Conservation (phyloP, 495 filamentous ascomycete species). For the Penicillium parvum region DNA sequence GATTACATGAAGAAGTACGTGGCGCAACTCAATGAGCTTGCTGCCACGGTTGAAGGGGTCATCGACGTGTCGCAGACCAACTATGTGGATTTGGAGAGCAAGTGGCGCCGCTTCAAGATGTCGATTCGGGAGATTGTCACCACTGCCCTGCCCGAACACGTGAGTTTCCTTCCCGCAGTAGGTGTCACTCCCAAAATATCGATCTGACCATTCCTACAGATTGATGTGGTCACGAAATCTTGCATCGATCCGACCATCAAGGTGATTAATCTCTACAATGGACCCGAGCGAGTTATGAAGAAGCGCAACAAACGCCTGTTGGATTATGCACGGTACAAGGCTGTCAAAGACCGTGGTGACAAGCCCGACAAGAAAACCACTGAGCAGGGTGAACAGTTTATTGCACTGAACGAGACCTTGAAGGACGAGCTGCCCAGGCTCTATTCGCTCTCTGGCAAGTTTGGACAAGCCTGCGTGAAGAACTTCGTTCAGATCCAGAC, state of each 20-base stretch:
- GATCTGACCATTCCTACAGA: slow-evolving; percentile 39
- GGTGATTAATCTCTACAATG: slow-evolving; percentile 73
- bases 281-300: slow-evolving; percentile 79
- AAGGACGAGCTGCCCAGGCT: slow-evolving; percentile 90
- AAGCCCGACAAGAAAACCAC: slow-evolving; percentile 75
- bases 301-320: slow-evolving; percentile 86
- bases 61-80: slow-evolving; percentile 57
- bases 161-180: slow-evolving; percentile 47
- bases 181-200: slow-evolving; percentile 2
- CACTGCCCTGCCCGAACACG: slow-evolving; percentile 77
- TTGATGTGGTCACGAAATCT: slow-evolving; percentile 68
- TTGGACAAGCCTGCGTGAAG: slow-evolving; percentile 73
- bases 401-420: slow-evolving; percentile 83
- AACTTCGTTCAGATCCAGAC: slow-evolving; percentile 79
- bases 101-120: slow-evolving; percentile 82
- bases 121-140: slow-evolving; percentile 76
- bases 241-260: slow-evolving; percentile 85
- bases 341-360: slow-evolving; percentile 70
- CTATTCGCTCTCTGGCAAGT: slow-evolving; percentile 67
- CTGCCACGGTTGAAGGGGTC: slow-evolving; percentile 62
- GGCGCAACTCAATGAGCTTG: slow-evolving; percentile 65
- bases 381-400: slow-evolving; percentile 80
- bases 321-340: slow-evolving; percentile 81
- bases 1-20: slow-evolving; percentile 64
- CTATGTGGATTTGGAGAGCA: slow-evolving; percentile 79